Base-by-base conservation (phyloP, 495 filamentous ascomycete species). In the Aspergillus panamensis region DNA sequence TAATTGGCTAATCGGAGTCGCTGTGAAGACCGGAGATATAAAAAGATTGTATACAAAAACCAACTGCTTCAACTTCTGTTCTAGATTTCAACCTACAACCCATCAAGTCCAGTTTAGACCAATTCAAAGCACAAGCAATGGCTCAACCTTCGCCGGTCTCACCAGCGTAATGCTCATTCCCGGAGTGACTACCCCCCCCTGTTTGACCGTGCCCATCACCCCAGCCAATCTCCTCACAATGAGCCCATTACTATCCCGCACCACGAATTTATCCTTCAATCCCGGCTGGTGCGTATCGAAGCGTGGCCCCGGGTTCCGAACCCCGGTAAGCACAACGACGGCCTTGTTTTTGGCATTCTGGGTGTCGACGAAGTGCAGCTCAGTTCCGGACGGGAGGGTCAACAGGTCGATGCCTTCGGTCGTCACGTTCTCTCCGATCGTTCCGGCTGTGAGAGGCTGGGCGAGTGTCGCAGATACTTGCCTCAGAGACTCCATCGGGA, bases 391-490 rank as follows among this genome's bases (percentile, higher is more conserved):
- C 1, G 44, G 17, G 1, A 60, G 25, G 1, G 16, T 3, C n/a
- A 55, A 21, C 12, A 60, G 30, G 20, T 60, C 52, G 20, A 60
- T 40, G 1, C 58, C 58, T 4, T 44, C 17, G 1, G 58, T 60
- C 33, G 52, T 60, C 20, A 60, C 32, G 16, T 60, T 60, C n/a
- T 60, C 44, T 3, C 58, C 58, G 1, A 60, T 37, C 0, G 32
- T 35, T 3, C 58, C 58, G 13, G 52, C 16, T 5, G 9, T 6
- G 0, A 60, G 17, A 4, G 47, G 8, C 31, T 55, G 14, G 13
- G 12, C 35, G 21, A 47, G 17, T 3, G 9, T 33, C 6, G 29
- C 13, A 13, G 40, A 53, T 20, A 56, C 33, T 6, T n/a, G 4
- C 8, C 29, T 10, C 1, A 60, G 25, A 3, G 42, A 21, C 17